phyloP scores from a whole-genome alignment of 257 asterid genomes.

The Solanum infundibuliforme region DNA sequence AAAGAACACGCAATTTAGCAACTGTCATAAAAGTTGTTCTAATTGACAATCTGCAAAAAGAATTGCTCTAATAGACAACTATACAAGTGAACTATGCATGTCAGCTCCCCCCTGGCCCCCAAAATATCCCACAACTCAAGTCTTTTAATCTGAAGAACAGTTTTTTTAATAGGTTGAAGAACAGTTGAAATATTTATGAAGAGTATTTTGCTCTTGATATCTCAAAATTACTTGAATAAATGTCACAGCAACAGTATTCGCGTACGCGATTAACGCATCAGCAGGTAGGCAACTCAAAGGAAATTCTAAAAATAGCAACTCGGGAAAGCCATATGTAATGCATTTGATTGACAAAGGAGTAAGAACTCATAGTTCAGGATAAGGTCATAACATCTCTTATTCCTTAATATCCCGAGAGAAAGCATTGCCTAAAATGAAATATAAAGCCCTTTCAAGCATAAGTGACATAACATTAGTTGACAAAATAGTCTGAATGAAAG shows the following conservation, averaged over 20 bases:
- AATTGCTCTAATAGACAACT: background rate
- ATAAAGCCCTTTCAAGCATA: background rate
- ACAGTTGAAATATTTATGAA: background rate
- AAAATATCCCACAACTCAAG: background rate
- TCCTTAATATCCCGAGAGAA: background rate
- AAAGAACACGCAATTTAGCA: constrained; percentile 8
- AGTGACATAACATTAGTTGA: background rate
- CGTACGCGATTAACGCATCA: background rate
- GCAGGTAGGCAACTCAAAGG: background rate
- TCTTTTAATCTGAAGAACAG: background rate
- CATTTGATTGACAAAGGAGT: background rate
- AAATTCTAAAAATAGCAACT: background rate
- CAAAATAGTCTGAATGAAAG: background rate
- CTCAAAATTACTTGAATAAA: background rate
- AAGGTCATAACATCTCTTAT: background rate
- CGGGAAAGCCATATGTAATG: background rate
- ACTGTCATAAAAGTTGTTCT: background rate
- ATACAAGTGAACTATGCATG: background rate
- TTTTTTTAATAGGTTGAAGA: background rate
- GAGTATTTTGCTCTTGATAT: background rate
- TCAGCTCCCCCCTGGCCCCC: background rate
- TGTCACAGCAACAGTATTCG: background rate
- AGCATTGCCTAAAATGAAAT: background rate
- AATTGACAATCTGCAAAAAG: background rate
- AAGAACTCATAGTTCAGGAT: background rate